These are phyloP conservation scores for Echinosphaeria canescens DNA, from an alignment of 2,329 filamentous ascomycete genomes.

Conservation along the genomic window DNA sequence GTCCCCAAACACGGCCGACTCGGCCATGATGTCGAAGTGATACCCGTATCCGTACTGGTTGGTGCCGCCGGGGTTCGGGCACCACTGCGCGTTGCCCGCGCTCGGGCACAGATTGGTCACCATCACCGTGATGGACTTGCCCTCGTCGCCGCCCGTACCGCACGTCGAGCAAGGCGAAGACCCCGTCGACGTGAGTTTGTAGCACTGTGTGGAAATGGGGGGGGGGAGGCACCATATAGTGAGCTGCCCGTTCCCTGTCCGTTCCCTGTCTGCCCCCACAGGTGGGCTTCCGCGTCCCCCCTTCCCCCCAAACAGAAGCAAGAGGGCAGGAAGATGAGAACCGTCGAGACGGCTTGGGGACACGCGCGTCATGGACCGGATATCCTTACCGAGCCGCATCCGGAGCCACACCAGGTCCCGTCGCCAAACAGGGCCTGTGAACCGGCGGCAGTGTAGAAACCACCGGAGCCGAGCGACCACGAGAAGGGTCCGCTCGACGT, in stretches of 20 bases:
- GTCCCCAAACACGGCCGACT: constrained; percentile 11
- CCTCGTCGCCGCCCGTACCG: constrained; percentile 6
- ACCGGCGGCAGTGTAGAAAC: constrained; percentile 8
- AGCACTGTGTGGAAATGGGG: no score
- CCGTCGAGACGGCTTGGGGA: no score
- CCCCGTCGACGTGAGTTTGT: constrained; percentile 9
- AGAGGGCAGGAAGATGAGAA: no score
- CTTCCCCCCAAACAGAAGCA: no score
- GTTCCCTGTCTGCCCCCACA: no score
- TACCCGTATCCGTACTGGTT: constrained; percentile 13
- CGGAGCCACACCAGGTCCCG: constrained; percentile 8
- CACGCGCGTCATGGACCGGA: no score
- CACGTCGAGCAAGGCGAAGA: constrained; percentile 6
- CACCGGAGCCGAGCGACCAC: constrained; percentile 7
- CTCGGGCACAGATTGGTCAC: constrained; percentile 14
- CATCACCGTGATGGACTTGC: constrained; percentile 10
- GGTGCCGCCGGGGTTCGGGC: constrained; percentile 5
- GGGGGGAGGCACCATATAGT: no score
- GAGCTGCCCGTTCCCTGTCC: no score
- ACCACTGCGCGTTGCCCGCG: constrained; percentile 13
- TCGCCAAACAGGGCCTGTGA: constrained; percentile 7
- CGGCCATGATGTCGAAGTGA: constrained; percentile 14
- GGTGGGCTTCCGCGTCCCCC: no score
- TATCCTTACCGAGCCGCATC: no score
- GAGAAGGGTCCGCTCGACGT: constrained; percentile 6